Evolutionary conservation across 306 rosid species (phyloP).

Genomic region (Lablab purpureus): DNA sequence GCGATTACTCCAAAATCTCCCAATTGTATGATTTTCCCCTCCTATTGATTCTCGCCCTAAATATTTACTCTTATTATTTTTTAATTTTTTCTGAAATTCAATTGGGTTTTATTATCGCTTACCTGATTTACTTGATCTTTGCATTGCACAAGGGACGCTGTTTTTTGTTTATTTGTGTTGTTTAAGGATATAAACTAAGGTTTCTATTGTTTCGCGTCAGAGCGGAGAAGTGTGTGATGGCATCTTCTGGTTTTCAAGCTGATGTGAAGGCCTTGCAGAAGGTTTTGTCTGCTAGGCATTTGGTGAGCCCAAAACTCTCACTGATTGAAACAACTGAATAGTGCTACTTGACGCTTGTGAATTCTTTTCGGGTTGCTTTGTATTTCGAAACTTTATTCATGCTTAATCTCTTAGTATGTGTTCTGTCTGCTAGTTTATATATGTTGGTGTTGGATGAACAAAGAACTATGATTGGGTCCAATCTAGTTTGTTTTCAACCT

Average conservation of each 20-base stretch:
- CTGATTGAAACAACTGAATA: neutral
- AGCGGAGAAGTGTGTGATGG: slow-evolving; percentile 81
- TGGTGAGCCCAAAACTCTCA: slow-evolving; percentile 61
- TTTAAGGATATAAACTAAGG: slow-evolving; percentile 11
- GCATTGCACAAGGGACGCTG: neutral
- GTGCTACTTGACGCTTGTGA: neutral
- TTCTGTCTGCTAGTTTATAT: neutral
- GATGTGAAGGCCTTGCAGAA: slow-evolving; percentile 96
- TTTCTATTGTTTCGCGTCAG: slow-evolving; percentile 51
- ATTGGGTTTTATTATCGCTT: neutral
- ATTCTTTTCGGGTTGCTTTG: neutral
- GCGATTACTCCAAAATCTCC: slow-evolving; percentile 90
- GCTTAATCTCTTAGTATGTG: neutral
- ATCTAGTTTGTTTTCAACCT: slow-evolving; percentile 6
- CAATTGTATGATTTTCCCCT: slow-evolving; percentile 55
- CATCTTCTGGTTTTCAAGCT: slow-evolving; percentile 98
- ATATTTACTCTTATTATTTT: neutral
- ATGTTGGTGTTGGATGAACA: neutral
- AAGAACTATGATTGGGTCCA: neutral
- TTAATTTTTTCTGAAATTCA: neutral
- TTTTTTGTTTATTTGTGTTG: slow-evolving; percentile 1
- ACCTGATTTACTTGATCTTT: neutral
- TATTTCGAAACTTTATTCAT: neutral
- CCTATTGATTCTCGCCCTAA: too few relatives aligned
- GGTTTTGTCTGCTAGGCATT: slow-evolving; percentile 80